Base-by-base conservation (phyloP, 108 stramenopile species). In the Cyclotella baltica region DNA sequence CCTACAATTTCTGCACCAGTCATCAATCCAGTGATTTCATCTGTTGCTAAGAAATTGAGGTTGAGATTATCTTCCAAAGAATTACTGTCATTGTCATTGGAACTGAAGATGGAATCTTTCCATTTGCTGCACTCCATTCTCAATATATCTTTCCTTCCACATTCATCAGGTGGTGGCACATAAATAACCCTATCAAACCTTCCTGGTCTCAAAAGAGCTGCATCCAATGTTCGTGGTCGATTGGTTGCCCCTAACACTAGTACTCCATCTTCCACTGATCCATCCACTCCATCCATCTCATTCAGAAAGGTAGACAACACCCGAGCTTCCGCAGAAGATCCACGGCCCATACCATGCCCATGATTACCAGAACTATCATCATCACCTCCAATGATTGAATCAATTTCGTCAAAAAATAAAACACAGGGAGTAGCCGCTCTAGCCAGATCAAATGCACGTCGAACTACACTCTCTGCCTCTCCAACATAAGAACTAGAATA, bases 341-440 rank as follows among this genome's bases (percentile, higher is more conserved):
- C 93, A 6, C 96, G 87, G 28, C 85, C 80, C 87, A 88, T 86
- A 13, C 92, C 87, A 51, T 82, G 65, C 34, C 79, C 52, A 53
- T 77, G 67, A 27, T 73, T 46, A 68, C 90, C 70, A 61, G 70
- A 20, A 36, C 23, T 59, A 30, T 56, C 68, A 23, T 58, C 67
- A 9, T 77, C 72, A 25, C 73, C 58, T 1, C 85, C 90, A 70
- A 98, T 88, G 58, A 99, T 95, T 18, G 97, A 90, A 85, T 99
- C 99, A 53, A 99, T 91, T 81, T 99, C 99, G 79, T 99, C 99
- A 78, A 99, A 99, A 79, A 99, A 99, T 50, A 99, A 80, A 51
- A 99, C 86, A 79, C 98, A 98, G 0, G 99, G 99, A 3, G 96
- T 87, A 13, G 97, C 96, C 13, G 95, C 87, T 61, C 97, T 87